These are phyloP conservation scores for Pseudogymnoascus pannorum DNA, from an alignment of 2,329 filamentous ascomycete genomes.

Conservation along the genomic window DNA sequence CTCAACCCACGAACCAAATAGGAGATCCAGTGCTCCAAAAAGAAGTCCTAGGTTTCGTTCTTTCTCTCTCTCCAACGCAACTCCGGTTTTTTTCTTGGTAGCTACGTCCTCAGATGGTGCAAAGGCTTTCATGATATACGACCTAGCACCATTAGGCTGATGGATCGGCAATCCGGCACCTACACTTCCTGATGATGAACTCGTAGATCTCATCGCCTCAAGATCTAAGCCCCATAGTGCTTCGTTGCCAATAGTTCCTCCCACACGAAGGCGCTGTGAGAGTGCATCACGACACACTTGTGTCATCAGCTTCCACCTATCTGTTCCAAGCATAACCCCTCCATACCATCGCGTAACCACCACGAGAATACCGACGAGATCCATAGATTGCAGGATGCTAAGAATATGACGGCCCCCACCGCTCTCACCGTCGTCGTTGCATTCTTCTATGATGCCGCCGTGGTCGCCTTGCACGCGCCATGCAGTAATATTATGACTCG, in stretches of 20 bases:
- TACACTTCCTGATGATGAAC: slow-evolving; percentile 27
- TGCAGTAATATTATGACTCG: slow-evolving; percentile 44
- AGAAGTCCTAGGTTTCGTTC: slow-evolving; percentile 63
- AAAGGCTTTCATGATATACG: slow-evolving; percentile 55
- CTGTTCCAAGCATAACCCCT: slow-evolving; percentile 52
- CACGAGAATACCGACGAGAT: slow-evolving; percentile 45
- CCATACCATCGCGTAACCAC: slow-evolving; percentile 58
- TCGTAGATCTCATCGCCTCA: slow-evolving; percentile 35
- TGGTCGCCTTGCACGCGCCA: slow-evolving; percentile 22
- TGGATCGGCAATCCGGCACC: slow-evolving; percentile 62
- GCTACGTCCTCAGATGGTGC: slow-evolving; percentile 28
- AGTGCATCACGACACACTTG: slow-evolving; percentile 49
- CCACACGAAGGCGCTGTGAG: slow-evolving; percentile 40
- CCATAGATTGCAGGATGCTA: slow-evolving; percentile 44
- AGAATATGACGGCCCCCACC: slow-evolving; percentile 52
- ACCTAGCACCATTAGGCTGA: slow-evolving; percentile 60
- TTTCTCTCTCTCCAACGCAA: slow-evolving; percentile 50
- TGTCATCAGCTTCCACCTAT: slow-evolving; percentile 56
- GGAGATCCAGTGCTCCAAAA: slow-evolving; percentile 61
- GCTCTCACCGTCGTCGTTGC: slow-evolving; percentile 51
- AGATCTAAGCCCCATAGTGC: slow-evolving; percentile 55
- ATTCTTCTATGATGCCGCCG: slow-evolving; percentile 22
- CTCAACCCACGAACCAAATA: slow-evolving; percentile 69
- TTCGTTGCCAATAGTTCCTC: slow-evolving; percentile 40
- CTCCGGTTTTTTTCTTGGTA: slow-evolving; percentile 46